Base-by-base conservation (phyloP, 495 filamentous ascomycete genomes). In the Penicillium paxilli region DNA sequence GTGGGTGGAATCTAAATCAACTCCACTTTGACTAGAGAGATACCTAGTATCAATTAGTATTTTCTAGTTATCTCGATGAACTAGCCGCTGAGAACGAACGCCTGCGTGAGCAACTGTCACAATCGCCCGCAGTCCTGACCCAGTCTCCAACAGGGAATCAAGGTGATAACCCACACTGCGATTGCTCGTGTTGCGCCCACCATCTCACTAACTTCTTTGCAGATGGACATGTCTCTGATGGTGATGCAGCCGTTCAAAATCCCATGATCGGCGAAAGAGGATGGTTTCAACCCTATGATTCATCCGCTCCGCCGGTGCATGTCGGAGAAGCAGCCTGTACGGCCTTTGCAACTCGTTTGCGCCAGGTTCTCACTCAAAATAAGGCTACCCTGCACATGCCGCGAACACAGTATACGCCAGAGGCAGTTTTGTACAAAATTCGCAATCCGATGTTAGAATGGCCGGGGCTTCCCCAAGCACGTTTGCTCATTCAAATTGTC, bases 281-380 rank as follows among this genome's bases (percentile, higher is more conserved):
- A 22, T 72, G 71, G 67, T 72, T 72, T 14, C 58, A 68, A 10
- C 60, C 64, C 45, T 65, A 69, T 35, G 59, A 66, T 42, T 52
- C 61, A 4, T 67, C 65, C 2, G 37, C 56, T 14, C 68, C 62
- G 6, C 69, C 70, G 9, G 65, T 71, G 16, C 59, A 67, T 21
- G 59, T 74, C 20, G 66, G 62, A 9, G 69, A 74, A 57, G 68
- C 69, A 46, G 62, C 71, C 7, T 67, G 63, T 30, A 64, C 69
- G 2, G 69, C 69, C 20, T 71, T 72, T 47, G 69, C 68, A 3
- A 68, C 66, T 7, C 55, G 69, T 0, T 46, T 74, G 14, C 68
- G 68, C 5, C 68, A 72, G 23, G 56, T 65, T 21, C 47, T 72
- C 5, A 64, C 62, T 0, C 59, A 54, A 17, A 48, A 49, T 21